Evolutionary conservation across 2,329 filamentous ascomycete species (phyloP).

Genomic region (Cladophialophora carrionii): DNA sequence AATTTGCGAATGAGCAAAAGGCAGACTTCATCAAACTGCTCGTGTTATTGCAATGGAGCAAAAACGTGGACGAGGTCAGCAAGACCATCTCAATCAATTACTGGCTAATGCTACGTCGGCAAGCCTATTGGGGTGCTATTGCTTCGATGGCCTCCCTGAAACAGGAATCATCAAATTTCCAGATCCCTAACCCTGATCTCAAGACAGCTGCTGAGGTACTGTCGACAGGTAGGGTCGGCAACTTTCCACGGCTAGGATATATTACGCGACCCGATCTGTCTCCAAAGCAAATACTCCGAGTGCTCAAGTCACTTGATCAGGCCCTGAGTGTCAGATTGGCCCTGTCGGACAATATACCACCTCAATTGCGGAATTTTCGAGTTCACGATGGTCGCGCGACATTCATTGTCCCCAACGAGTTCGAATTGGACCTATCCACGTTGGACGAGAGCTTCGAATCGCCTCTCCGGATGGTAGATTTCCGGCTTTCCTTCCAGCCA

Average conservation of each 20-base stretch:
- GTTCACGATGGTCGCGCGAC: constrained; percentile 87
- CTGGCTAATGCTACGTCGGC: constrained; percentile 68
- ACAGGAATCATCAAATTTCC: constrained; percentile 69
- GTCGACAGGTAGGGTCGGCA: constrained; percentile 73
- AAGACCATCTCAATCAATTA: constrained; percentile 84
- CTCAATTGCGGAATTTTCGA: constrained; percentile 74
- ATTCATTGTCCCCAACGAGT: constrained; percentile 80
- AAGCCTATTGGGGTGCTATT: constrained; percentile 63
- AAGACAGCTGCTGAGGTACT: constrained; percentile 85
- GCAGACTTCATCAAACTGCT: constrained; percentile 90
- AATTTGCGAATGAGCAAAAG: constrained; percentile 78
- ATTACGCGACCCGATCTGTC: constrained; percentile 73
- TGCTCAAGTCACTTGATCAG: constrained; percentile 80
- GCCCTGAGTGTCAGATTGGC: constrained; percentile 81
- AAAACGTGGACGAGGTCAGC: constrained; percentile 75
- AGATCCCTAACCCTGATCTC: constrained; percentile 86
- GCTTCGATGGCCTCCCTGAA: constrained; percentile 72
- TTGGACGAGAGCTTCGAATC: constrained; percentile 79
- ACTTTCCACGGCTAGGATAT: constrained; percentile 81
- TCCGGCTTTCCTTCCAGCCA: constrained; percentile 80
- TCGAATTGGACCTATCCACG: constrained; percentile 90
- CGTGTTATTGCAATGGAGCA: constrained; percentile 88
- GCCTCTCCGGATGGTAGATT: constrained; percentile 93
- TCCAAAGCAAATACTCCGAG: constrained; percentile 70
- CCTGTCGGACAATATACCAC: constrained; percentile 78